A percentile compares a stretch with the other conserved stretches of the same genome.
These are phyloP conservation scores for Phytophthora hibernalis DNA, from an alignment of 352 stramenopile genomes.

Conservation along the genomic window DNA sequence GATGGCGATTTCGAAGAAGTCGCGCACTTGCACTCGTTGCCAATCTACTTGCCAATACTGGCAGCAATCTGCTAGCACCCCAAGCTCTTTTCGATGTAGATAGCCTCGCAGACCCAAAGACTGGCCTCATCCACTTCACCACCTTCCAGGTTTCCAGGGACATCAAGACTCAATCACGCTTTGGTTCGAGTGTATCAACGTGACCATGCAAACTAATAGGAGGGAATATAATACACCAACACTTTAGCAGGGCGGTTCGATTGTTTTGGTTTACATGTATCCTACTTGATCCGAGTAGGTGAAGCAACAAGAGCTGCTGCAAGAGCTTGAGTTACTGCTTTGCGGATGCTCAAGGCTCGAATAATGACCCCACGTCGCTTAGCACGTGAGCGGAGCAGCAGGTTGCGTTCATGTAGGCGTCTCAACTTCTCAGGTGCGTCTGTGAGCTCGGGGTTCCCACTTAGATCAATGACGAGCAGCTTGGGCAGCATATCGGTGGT, in stretches of 20 bases:
- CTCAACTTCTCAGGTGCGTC: conserved; percentile 59
- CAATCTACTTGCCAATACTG: too few relatives aligned
- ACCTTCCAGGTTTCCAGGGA: conserved; percentile 49
- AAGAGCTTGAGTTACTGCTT: conserved; percentile 45
- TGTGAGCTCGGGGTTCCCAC: conserved; percentile 42
- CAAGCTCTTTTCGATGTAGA: conserved; percentile 33
- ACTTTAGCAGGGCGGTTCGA: background rate
- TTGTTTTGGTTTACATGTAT: conserved; percentile 5
- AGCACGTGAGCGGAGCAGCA: conserved; percentile 64
- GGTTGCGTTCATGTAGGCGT: conserved; percentile 66
- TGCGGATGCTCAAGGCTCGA: conserved; percentile 59
- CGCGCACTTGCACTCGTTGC: too few relatives aligned
- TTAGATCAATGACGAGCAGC: conserved; percentile 55
- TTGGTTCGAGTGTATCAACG: background rate
- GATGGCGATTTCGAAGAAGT: background rate
- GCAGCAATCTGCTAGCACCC: too few relatives aligned
- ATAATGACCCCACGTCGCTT: conserved; percentile 72
- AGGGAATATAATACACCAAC: conserved; percentile 2
- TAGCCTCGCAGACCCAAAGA: conserved; percentile 58
- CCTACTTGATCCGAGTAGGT: conserved; percentile 30
- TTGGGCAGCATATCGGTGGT: conserved; percentile 36
- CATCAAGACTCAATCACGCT: background rate
- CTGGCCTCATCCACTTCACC: conserved; percentile 68
- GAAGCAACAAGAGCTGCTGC: conserved; percentile 24
- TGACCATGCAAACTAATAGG: too few relatives aligned